phyloP scores from a whole-genome alignment of 2,329 filamentous ascomycete genomes.

The Stemphylium lycopersici region DNA sequence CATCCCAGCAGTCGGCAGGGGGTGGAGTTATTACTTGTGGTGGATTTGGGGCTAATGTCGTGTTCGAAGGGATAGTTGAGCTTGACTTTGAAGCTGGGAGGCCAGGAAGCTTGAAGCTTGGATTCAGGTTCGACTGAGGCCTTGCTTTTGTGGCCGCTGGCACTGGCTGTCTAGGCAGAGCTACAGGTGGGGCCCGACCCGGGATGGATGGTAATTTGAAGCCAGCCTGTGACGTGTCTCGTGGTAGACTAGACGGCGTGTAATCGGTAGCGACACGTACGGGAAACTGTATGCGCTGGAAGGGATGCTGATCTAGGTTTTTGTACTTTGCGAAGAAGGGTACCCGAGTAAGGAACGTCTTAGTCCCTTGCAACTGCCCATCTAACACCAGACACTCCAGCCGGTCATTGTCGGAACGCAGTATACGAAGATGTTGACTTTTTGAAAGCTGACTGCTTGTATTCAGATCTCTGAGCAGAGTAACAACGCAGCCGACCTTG shows the following conservation, averaged over 20 bases:
- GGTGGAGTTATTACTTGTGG: not conserved
- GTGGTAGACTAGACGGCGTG: not conserved
- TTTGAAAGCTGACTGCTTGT: conserved; percentile 40
- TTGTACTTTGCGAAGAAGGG: conserved; percentile 37
- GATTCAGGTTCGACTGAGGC: conserved; percentile 14
- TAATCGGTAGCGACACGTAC: conserved; percentile 37
- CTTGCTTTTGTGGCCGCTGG: conserved; percentile 1
- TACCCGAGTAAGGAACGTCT: conserved; percentile 37
- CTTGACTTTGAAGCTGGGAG: conserved; percentile 32
- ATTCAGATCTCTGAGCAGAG: conserved; percentile 36
- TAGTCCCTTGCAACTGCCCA: conserved; percentile 43
- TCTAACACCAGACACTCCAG: conserved; percentile 44
- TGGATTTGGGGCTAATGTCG: not conserved
- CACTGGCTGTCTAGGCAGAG: conserved; percentile 13
- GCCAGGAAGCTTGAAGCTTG: conserved; percentile 34
- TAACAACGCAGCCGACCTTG: conserved; percentile 42
- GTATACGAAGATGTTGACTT: conserved; percentile 39
- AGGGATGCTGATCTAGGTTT: conserved; percentile 35
- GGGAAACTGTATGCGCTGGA: conserved; percentile 42
- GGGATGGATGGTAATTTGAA: conserved; percentile 33
- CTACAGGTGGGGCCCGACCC: conserved; percentile 9
- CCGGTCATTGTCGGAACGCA: conserved; percentile 35
- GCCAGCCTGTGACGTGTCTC: conserved; percentile 14
- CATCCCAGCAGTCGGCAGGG: conserved; percentile 40
- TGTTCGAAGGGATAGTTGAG: not conserved